These are phyloP conservation scores for Apophysomyces trapeziformis DNA, from an alignment of 371 early-diverging fungal genomes.

Conservation along the genomic window DNA sequence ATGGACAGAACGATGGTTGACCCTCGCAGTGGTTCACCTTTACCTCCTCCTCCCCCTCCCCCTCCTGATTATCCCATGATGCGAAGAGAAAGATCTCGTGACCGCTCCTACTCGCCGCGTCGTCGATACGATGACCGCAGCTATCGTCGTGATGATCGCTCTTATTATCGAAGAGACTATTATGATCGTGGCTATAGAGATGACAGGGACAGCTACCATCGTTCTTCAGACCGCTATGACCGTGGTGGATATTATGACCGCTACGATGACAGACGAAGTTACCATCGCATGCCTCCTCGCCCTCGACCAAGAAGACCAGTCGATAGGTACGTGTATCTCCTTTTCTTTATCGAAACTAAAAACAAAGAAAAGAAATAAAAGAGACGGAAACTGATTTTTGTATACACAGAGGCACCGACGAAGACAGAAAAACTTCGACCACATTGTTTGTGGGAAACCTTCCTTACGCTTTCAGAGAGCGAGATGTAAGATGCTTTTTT, in stretches of 20 bases:
- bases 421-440: conserved; percentile 65
- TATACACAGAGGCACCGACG: conserved; percentile 58
- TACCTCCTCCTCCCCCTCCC: conserved; percentile 29
- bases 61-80: conserved; percentile 32
- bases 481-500: conserved; percentile 49
- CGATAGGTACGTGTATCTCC: conserved; percentile 41
- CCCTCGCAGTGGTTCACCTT: conserved; percentile 32
- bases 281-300: conserved; percentile 49
- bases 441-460: conserved; percentile 82
- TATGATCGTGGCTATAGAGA: conserved; percentile 47
- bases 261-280: conserved; percentile 32
- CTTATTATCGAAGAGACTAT: conserved; percentile 18
- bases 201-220: conserved; percentile 38
- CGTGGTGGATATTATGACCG: conserved; percentile 35
- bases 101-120: conserved; percentile 57
- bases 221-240: conserved; percentile 40
- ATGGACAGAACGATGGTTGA: conserved; percentile 17
- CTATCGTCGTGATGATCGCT: conserved; percentile 18
- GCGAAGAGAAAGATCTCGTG: conserved; percentile 43
- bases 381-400: not conserved
- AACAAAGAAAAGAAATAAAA: too few species aligned
- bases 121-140: conserved; percentile 31
- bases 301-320: conserved; percentile 62
- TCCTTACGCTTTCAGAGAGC: conserved; percentile 76
- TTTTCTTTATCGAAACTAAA: not conserved